Evolutionary conservation across 805 yeast species (phyloP).

Genomic region (Candida pini): DNA sequence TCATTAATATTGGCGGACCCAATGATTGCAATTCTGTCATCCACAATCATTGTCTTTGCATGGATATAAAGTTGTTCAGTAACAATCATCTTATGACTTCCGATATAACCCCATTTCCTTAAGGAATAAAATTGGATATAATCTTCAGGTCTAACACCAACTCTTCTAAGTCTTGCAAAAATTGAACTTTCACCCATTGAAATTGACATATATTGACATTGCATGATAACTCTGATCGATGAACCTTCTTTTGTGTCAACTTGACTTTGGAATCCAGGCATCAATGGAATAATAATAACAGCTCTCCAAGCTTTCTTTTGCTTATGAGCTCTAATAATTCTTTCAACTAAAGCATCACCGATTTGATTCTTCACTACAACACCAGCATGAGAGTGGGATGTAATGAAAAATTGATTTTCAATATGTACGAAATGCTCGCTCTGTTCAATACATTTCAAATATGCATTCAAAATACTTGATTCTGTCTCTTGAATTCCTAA

Average conservation of each 20-base stretch:
- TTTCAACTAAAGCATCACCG: slow-evolving; percentile 96
- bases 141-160: slow-evolving; percentile 84
- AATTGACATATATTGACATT: slow-evolving; percentile 90
- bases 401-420: slow-evolving; percentile 92
- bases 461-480: slow-evolving; percentile 88
- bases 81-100: slow-evolving; percentile 63
- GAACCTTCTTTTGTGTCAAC: slow-evolving; percentile 93
- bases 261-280: slow-evolving; percentile 96
- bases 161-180: slow-evolving; percentile 69
- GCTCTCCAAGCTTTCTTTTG: slow-evolving; percentile 84
- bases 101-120: slow-evolving; percentile 93
- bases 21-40: slow-evolving; percentile 87
- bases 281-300: slow-evolving; percentile 82
- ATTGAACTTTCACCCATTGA: slow-evolving; percentile 86
- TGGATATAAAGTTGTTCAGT: slow-evolving; percentile 94
- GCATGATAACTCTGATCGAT: slow-evolving; percentile 92
- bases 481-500: slow-evolving; percentile 81
- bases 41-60: slow-evolving; percentile 87
- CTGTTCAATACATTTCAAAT: slow-evolving; percentile 81
- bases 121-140: slow-evolving; percentile 88
- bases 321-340: slow-evolving; percentile 83
- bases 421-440: slow-evolving; percentile 91
- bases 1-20: slow-evolving; percentile 98
- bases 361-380: slow-evolving; percentile 79
- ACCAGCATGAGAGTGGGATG: slow-evolving; percentile 84